Evolutionary conservation across 2,329 filamentous ascomycete species (phyloP).

Genomic region (Thermothelomyces thermophilus): DNA sequence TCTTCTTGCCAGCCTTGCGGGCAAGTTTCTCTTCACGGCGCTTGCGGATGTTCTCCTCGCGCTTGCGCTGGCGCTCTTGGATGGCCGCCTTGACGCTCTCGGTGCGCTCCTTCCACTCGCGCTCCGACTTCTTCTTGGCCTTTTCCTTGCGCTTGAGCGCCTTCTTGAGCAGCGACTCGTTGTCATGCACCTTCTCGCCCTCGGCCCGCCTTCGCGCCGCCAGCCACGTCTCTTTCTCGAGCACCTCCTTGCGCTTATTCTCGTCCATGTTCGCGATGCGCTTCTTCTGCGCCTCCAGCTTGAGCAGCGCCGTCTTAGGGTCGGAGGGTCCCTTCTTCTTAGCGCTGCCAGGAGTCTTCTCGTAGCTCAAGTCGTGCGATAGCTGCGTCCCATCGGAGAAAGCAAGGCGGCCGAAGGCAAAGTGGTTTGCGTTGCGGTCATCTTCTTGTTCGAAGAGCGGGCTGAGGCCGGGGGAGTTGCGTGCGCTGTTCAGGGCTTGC

Average conservation of each 20-base stretch:
- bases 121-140: constrained; percentile 83
- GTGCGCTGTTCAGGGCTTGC: constrained; percentile 52
- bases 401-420: constrained; percentile 85
- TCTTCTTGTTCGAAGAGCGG: constrained; percentile 46
- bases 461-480: constrained; percentile 55
- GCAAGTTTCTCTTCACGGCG: constrained; percentile 66
- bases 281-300: constrained; percentile 78
- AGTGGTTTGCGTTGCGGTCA: constrained; percentile 51
- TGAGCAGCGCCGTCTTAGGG: constrained; percentile 75
- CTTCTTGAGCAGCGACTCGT: constrained; percentile 84
- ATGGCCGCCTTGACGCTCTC: constrained; percentile 68
- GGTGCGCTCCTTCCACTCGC: constrained; percentile 72
- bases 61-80: constrained; percentile 74
- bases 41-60: constrained; percentile 70
- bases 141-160: constrained; percentile 89
- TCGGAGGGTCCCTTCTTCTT: constrained; percentile 82
- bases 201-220: constrained; percentile 83
- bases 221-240: constrained; percentile 92
- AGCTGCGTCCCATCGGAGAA: constrained; percentile 81
- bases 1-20: constrained; percentile 44
- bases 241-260: constrained; percentile 75
- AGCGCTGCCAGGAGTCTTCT: constrained; percentile 34
- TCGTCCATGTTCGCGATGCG: constrained; percentile 69
- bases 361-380: constrained; percentile 63
- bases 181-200: constrained; percentile 83